Evolutionary conservation across 495 filamentous ascomycete species (phyloP).

Genomic region (Annulohypoxylon stygium): DNA sequence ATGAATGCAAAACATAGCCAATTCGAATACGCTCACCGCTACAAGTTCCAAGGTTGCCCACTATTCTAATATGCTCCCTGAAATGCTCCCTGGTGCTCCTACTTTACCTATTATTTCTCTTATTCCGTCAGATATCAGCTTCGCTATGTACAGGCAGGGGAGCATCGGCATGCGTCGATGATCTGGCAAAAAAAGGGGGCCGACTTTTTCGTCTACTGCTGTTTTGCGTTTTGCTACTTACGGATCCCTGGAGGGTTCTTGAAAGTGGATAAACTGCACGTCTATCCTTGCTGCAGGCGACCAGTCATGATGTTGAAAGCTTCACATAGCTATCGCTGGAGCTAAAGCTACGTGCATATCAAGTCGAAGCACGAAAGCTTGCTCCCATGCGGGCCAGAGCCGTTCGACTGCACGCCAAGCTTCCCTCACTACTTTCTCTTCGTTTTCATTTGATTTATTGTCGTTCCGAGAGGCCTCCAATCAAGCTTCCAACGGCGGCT

Average conservation of each 20-base stretch:
- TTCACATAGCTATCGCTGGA: slow-evolving; percentile 36
- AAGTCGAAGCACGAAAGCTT: slow-evolving; percentile 41
- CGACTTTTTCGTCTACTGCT: slow-evolving; percentile 21
- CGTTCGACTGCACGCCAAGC: slow-evolving; percentile 39
- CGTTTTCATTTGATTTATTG: slow-evolving; percentile 29
- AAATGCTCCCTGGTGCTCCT: background rate
- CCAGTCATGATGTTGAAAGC: slow-evolving; percentile 39
- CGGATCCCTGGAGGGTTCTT: slow-evolving; percentile 24
- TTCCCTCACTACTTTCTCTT: slow-evolving; percentile 21
- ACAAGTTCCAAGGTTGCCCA: slow-evolving; percentile 19
- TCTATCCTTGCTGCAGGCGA: slow-evolving; percentile 35
- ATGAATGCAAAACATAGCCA: slow-evolving; percentile 36
- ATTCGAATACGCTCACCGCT: slow-evolving; percentile 42
- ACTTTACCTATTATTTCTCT: slow-evolving; percentile 25
- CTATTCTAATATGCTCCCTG: slow-evolving; percentile 10
- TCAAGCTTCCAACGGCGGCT: slow-evolving; percentile 26
- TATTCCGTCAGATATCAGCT: slow-evolving; percentile 30
- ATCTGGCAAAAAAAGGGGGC: slow-evolving; percentile 38
- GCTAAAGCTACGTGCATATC: slow-evolving; percentile 46
- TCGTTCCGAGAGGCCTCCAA: slow-evolving; percentile 40
- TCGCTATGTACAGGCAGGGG: slow-evolving; percentile 27
- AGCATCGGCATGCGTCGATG: slow-evolving; percentile 36
- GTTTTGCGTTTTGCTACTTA: slow-evolving; percentile 23
- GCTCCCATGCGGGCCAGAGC: slow-evolving; percentile 33
- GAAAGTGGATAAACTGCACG: slow-evolving; percentile 26